Conservation (phyloP, 768 basidiomycete genomes). For the Phanerochaete sordida region DNA sequence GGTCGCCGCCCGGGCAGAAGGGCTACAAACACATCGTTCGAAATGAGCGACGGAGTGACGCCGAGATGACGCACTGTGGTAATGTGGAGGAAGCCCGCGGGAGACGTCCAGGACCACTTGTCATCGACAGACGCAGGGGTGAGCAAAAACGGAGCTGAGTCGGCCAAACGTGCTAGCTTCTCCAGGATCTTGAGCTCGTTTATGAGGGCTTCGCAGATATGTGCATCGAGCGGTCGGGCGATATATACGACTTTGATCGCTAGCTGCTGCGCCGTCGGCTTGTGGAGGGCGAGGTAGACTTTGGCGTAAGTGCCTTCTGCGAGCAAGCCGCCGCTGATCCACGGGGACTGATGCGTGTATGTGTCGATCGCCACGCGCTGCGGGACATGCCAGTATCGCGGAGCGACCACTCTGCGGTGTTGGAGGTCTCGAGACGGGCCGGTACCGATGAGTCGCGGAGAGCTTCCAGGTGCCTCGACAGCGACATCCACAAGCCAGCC, state of each 20-base stretch:
- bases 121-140: constrained; percentile 5
- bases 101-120: constrained; percentile 14
- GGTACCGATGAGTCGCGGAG: too few species aligned
- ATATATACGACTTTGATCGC: constrained; percentile 22
- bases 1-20: constrained; percentile 18
- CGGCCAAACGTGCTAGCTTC: neutral
- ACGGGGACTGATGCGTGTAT: neutral
- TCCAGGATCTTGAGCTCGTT: constrained; percentile 20
- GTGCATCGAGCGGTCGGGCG: neutral
- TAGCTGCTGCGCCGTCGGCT: neutral
- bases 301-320: constrained; percentile 18
- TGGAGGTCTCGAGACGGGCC: too few species aligned
- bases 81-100: constrained; percentile 17
- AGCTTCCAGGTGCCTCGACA: too few species aligned
- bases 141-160: constrained; percentile 12
- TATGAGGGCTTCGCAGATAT: constrained; percentile 12
- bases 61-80: constrained; percentile 12
- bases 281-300: constrained; percentile 18
- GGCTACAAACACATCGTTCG: constrained; percentile 8
- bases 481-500: too few species aligned
- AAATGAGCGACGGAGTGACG: neutral
- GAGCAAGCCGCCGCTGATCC: constrained; percentile 5
- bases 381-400: neutral
- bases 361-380: neutral
- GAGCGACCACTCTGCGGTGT: neutral